Evolutionary conservation across 2,329 filamentous ascomycete genomes (phyloP).

Genomic region (Lasiodiplodia theobromae): DNA sequence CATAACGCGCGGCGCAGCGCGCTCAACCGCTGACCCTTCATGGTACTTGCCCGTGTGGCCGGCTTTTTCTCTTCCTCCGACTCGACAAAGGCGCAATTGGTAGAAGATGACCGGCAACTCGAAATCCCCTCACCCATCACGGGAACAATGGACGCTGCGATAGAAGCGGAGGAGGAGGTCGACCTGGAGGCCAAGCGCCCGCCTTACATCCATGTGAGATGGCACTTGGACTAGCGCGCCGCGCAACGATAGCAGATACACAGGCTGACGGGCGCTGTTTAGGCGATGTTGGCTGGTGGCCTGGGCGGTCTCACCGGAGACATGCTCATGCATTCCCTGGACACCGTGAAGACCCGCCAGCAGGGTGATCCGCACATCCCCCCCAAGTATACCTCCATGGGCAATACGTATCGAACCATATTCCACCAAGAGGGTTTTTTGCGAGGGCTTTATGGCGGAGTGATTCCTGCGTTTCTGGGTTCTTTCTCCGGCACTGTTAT

Average conservation of each 20-base stretch:
- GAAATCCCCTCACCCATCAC: conserved; percentile 38
- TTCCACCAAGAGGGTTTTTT: conserved; percentile 88
- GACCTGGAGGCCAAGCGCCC: conserved; percentile 54
- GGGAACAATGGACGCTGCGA: conserved; percentile 29
- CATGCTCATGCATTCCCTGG: conserved; percentile 97
- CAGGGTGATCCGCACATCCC: conserved; percentile 95
- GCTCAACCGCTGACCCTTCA: conserved; percentile 41
- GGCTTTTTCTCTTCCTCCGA: conserved; percentile 52
- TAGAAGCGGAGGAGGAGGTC: conserved; percentile 39
- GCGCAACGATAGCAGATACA: background rate
- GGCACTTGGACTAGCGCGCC: conserved; percentile 5
- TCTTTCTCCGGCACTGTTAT: conserved; percentile 93
- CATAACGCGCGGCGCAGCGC: conserved; percentile 24
- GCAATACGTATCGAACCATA: conserved; percentile 90
- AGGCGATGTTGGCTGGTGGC: conserved; percentile 96
- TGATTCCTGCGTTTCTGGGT: conserved; percentile 85
- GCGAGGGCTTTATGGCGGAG: conserved; percentile 90
- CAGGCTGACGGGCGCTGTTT: conserved; percentile 25
- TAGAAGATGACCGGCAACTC: conserved; percentile 46
- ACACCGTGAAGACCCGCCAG: conserved; percentile 97
- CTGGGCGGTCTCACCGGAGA: conserved; percentile 92
- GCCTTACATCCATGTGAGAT: conserved; percentile 56
- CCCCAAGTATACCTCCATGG: conserved; percentile 89
- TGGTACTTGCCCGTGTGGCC: conserved; percentile 59
- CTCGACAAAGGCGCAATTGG: conserved; percentile 42